Evolutionary conservation across 768 basidiomycete species (phyloP), one percentile per base, ranked within the genome.

Genomic region (Boletus pseudopeckii): DNA sequence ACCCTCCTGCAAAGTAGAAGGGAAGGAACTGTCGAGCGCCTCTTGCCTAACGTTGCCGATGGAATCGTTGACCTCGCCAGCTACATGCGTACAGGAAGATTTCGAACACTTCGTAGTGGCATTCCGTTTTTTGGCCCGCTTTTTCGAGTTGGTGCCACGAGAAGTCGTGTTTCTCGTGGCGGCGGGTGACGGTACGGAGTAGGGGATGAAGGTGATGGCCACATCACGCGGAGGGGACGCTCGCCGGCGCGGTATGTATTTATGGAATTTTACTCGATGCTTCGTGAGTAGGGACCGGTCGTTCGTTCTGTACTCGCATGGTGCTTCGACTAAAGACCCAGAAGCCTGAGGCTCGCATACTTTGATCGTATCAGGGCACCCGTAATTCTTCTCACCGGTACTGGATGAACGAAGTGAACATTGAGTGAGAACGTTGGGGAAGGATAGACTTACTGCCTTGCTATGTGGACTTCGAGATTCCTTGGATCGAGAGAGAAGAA

Each of bases 201-300:
- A 50, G 18, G 10, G 4, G 26, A 50, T 0, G 7, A 50, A 22
- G 15, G 11, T 4, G 3, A 22, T 10, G 26, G 5, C 8, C 2
- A 1, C 1, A n/a, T 4, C 7, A 4, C 5, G 33, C 18, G 11
- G 18, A 26, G 20, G 22, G n/a, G 36, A 0, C 4, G 17, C 24
- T 2, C 30, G 46, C 24, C 7, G 34, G 14, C 15, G 49, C 1
- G 65, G 62, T 17, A 44, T 42, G 40, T 65, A 59, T 1, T 41
- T 50, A 13, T 67, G 65, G 0, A 1, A 7, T 5, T 15, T 37
- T 17, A 17, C 54, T 1, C 63, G 53, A 24, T 65, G 62, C 30
- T 48, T 64, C 17, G 53, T 57, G 3, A 67, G 36, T 2, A 57
- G n/a, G 4, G 59, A 55, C 0, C 41, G 59, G 32, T 66, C 65